Evolutionary conservation across 805 yeast species (phyloP).

Genomic region (Yarrowia hollandica): DNA sequence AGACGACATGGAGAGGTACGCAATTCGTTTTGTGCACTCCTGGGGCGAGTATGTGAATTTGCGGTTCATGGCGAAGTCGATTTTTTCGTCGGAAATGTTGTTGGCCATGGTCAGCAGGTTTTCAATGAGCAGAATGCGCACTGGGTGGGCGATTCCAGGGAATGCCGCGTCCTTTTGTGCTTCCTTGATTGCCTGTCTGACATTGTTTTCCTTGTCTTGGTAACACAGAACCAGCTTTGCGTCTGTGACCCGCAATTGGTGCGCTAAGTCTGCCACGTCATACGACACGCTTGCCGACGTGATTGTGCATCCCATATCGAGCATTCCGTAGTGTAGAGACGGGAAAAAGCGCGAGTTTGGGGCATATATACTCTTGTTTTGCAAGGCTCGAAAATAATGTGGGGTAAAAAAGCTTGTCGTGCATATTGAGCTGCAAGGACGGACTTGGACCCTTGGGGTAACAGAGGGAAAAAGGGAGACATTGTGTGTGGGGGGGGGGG

Average conservation of each 20-base stretch:
- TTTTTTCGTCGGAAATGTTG: neutral
- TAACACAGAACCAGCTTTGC: conserved; percentile 3
- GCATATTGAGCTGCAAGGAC: no score
- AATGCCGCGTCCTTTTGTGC: conserved; percentile 45
- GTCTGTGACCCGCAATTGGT: conserved; percentile 29
- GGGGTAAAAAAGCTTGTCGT: no score
- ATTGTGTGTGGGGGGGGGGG: no score
- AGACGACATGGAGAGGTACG: conserved; percentile 40
- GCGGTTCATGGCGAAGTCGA: neutral
- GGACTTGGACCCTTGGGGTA: no score
- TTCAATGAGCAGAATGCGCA: conserved; percentile 3
- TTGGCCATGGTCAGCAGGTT: neutral
- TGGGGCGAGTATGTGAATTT: neutral
- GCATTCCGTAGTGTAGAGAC: conserved; percentile 18
- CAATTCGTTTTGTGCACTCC: conserved; percentile 29
- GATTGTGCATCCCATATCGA: conserved; percentile 16
- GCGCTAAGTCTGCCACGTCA: conserved; percentile 11
- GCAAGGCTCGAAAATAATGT: no score
- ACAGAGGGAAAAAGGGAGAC: no score
- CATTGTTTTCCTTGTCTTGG: neutral
- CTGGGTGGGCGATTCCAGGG: neutral
- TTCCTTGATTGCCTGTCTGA: neutral
- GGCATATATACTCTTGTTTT: no score
- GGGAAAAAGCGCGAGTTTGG: conserved; percentile 3
- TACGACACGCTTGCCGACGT: conserved; percentile 1